Conservation (phyloP, 192 early-diverging fungal genomes). For the Backusella australiensis region DNA sequence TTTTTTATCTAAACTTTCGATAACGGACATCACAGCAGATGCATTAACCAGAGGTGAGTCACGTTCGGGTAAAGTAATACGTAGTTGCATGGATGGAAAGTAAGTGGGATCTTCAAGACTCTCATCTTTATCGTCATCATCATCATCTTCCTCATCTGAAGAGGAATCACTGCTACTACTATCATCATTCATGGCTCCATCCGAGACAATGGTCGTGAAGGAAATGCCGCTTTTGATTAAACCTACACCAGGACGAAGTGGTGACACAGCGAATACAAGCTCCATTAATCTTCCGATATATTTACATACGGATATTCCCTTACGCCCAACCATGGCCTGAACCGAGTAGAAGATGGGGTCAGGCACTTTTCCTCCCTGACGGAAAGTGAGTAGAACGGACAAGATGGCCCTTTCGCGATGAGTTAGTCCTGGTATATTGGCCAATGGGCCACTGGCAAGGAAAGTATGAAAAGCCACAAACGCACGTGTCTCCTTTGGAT, state of each 20-base stretch:
- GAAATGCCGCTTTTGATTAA: slow-evolving; percentile 13
- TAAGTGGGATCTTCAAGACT: background rate
- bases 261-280: slow-evolving; percentile 31
- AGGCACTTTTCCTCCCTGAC: slow-evolving; percentile 46
- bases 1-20: slow-evolving; percentile 18
- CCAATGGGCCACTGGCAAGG: slow-evolving; percentile 45
- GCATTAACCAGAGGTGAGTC: background rate
- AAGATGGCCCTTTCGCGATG: slow-evolving; percentile 52
- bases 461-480: slow-evolving; percentile 45
- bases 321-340: slow-evolving; percentile 39
- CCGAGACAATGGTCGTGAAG: background rate
- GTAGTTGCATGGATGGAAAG: slow-evolving; percentile 5
- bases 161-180: background rate
- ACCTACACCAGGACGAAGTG: slow-evolving; percentile 22
- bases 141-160: background rate
- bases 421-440: slow-evolving; percentile 49
- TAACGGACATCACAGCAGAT: slow-evolving; percentile 16
- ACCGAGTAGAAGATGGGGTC: slow-evolving; percentile 41
- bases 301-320: slow-evolving; percentile 36
- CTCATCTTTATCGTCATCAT: background rate
- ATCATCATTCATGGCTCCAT: background rate
- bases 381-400: slow-evolving; percentile 43
- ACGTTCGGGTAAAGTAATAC: background rate
- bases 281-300: slow-evolving; percentile 42
- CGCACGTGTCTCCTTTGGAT: slow-evolving; percentile 52